Evolutionary conservation across 2,329 filamentous ascomycete species (phyloP), one percentile per base, ranked within the genome.

Genomic region (Aspergillus alliaceus): DNA sequence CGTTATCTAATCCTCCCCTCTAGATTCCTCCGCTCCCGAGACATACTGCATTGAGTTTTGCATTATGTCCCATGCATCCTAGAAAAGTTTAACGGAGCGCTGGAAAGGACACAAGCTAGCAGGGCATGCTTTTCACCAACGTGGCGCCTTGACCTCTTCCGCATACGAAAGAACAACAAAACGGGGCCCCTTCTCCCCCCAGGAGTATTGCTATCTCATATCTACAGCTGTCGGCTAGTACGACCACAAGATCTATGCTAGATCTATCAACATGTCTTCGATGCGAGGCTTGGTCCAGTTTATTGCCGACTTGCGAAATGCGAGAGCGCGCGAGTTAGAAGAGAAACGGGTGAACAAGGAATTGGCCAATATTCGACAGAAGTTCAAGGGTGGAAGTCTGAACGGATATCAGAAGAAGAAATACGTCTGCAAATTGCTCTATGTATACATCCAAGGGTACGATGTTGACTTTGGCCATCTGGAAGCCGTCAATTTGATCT

Each of bases 261-360:
- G 12, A 37, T 27, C 35, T 20, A 18, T 47, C 64, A 69, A 39
- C 49, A 77, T 77, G 75, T 77, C 75, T 64, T 80, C 79, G 20
- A 81, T 81, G 79, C 76, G 77, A 76, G 93, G 95, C 27, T 82
- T 99, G 66, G 95, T 99, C 48, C 96, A 97, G 74, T 99, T 99
- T 80, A 99, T 99, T 74, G 95, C 95, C 60, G 95, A 99, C 75
- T 77, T 99, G 69, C 84, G 95, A 73, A 99, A 99, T 75, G 95
- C 95, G 53, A 85, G 95, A 75, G 95, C 96, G 47, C 86, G 96
- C 61, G 95, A 99, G 75, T 80, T 99, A 62, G 95, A 99, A 76
- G 95, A 99, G 82, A 99, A 99, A 84, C 86, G 95, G 72, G 98
- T 99, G 80, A 99, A 99, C 78, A 99, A 99, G 81, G 95, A 99